These are phyloP conservation scores for Aureobasidium sp. DNA, from an alignment of 2,329 filamentous ascomycete species.

Conservation along the genomic window DNA sequence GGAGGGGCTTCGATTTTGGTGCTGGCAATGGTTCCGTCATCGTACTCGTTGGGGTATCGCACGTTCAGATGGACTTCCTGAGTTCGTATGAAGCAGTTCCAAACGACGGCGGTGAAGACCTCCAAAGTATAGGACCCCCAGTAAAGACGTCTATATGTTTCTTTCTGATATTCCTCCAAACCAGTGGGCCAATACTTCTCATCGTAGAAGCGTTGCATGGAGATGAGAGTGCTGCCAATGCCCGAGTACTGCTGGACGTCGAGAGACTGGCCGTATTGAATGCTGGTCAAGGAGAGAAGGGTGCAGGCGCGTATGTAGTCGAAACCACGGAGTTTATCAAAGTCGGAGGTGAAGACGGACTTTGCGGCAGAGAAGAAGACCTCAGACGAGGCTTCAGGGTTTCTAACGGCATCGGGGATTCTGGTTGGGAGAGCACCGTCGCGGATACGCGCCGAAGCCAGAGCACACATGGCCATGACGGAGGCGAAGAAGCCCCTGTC, in stretches of 20 bases:
- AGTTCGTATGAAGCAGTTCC: slow-evolving; percentile 41
- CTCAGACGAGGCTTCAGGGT: slow-evolving; percentile 33
- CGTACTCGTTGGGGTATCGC: slow-evolving; percentile 41
- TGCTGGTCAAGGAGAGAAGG: slow-evolving; percentile 44
- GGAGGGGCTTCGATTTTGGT: slow-evolving; percentile 18
- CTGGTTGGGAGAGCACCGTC: slow-evolving; percentile 42
- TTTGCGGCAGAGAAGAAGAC: slow-evolving; percentile 40
- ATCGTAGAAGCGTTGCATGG: slow-evolving; percentile 47
- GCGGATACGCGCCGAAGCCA: slow-evolving; percentile 43
- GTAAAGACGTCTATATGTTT: slow-evolving; percentile 44
- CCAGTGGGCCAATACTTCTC: slow-evolving; percentile 46
- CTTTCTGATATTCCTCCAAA: slow-evolving; percentile 40
- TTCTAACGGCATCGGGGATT: slow-evolving; percentile 28
- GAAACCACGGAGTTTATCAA: slow-evolving; percentile 29
- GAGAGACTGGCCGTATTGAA: slow-evolving; percentile 45
- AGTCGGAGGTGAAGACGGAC: slow-evolving; percentile 34
- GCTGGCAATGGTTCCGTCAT: slow-evolving; percentile 40
- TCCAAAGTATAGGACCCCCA: slow-evolving; percentile 55
- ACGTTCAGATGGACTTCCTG: slow-evolving; percentile 43
- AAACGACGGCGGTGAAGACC: slow-evolving; percentile 48
- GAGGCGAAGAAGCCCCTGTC: slow-evolving; percentile 39
- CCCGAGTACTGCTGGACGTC: slow-evolving; percentile 47
- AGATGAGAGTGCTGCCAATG: slow-evolving; percentile 43
- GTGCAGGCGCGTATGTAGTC: slow-evolving; percentile 42
- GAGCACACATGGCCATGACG: slow-evolving; percentile 47